Base-by-base conservation (phyloP, 208 protist species). In the Trypanosoma lewisi region DNA sequence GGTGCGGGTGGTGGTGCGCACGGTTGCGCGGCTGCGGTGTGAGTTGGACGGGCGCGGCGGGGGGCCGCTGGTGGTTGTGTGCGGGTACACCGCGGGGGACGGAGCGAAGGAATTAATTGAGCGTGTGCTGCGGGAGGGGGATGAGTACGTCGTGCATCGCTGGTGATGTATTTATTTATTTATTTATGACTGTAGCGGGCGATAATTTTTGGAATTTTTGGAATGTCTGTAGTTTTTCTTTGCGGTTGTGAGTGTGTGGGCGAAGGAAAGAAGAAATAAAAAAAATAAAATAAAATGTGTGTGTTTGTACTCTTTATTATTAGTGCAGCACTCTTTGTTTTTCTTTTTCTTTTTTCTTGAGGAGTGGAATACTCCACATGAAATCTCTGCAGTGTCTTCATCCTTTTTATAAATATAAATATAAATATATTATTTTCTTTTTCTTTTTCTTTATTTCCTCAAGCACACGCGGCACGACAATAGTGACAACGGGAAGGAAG, bases 51-150 rank as follows among this genome's bases (percentile, higher is more conserved):
- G 47, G 12, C 52, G 54, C 14, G 64, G 68, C 9, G 57, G 49
- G 14, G 75, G 70, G 25, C 68, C 66, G 23, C 21, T 72, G 31
- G 48, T 76, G 5, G 48, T 80, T 50, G 64, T 80, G 9, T 80
- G 75, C 19, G 57, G 60, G 28, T 76, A 77, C 49, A 55, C 67
- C 30, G 51, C 45, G 21, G 51, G 30, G 31, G n/a, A 37, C 11
- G 25, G 57, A 37, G 9, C 8, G 25, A n/a, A 36, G 23, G 41
- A 2, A n/a, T n/a, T n/a, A 42, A 17, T 56, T 19, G 28, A 51
- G 61, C 4, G 11, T 0, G n/a, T 56, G 23, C 34, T 65, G 2
- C 16, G 30, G 19, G 59, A 49, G 2, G 25, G n/a, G 11, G 14
- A 3, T 19, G 5, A 37, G 17, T 67, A 57, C 23, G 49, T 59